Conservation (phyloP, 108 stramenopile species). For the Fragilaria crotonensis region DNA sequence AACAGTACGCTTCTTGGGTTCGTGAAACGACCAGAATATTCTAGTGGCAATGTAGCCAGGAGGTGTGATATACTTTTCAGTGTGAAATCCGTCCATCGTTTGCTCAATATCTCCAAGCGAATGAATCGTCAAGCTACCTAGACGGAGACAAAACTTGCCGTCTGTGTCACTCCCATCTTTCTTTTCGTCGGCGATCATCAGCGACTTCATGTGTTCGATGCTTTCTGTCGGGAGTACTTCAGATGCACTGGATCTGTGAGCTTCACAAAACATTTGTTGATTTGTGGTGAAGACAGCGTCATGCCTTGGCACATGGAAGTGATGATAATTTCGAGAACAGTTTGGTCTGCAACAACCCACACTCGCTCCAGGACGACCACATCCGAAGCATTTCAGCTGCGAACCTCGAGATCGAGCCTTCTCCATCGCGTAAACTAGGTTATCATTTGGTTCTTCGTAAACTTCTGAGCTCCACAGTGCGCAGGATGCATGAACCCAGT, state of each 20-base stretch:
- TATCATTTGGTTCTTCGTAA: slow-evolving; percentile 40
- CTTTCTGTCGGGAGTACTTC: slow-evolving; percentile 30
- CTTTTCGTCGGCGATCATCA: slow-evolving; percentile 38
- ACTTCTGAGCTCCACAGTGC: slow-evolving; percentile 66
- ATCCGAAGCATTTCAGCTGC: slow-evolving; percentile 67
- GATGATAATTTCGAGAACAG: slow-evolving; percentile 52
- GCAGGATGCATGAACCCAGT: slow-evolving; percentile 58
- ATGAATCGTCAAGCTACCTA: slow-evolving; percentile 48
- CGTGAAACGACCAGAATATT: slow-evolving; percentile 58
- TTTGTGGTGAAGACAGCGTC: slow-evolving; percentile 43
- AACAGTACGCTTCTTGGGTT: slow-evolving; percentile 38
- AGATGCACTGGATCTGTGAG: slow-evolving; percentile 25
- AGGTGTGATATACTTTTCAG: slow-evolving; percentile 49
- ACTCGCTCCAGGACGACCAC: slow-evolving; percentile 55
- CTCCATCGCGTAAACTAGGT: slow-evolving; percentile 35
- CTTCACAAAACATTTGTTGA: slow-evolving; percentile 36
- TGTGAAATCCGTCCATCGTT: slow-evolving; percentile 47
- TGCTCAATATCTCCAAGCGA: slow-evolving; percentile 46
- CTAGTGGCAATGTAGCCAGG: slow-evolving; percentile 48
- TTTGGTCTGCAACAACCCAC: slow-evolving; percentile 45
- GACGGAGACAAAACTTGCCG: slow-evolving; percentile 24
- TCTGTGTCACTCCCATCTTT: slow-evolving; percentile 18
- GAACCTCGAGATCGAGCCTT: slow-evolving; percentile 54
- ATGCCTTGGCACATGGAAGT: slow-evolving; percentile 52
- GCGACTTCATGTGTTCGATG: slow-evolving; percentile 48